Conservation (phyloP, 2,329 filamentous ascomycete species). For the Epichloe amarillans region DNA sequence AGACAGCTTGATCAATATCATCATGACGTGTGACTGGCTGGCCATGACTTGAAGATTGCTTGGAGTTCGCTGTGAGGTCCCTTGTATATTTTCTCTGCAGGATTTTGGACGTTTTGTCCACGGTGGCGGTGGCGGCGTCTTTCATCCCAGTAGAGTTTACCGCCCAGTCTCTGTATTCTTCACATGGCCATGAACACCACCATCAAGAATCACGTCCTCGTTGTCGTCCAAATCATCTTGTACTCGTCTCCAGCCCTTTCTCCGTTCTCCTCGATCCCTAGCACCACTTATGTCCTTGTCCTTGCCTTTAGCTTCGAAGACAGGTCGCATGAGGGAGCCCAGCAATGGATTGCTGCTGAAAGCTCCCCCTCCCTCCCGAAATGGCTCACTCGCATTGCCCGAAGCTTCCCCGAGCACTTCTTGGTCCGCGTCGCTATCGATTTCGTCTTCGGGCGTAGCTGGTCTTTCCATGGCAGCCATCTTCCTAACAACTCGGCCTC, state of each 20-base stretch:
- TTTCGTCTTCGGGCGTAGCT: conserved; percentile 35
- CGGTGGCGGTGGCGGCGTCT: too few relatives aligned
- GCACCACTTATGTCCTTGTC: conserved; percentile 19
- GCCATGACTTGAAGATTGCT: too few relatives aligned
- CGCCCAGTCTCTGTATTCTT: conserved; percentile 12
- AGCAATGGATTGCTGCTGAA: conserved; percentile 59
- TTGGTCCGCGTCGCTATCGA: conserved; percentile 18
- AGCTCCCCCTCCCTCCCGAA: conserved; percentile 33
- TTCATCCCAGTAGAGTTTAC: conserved; percentile 16
- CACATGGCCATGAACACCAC: conserved; percentile 33
- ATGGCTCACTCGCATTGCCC: conserved; percentile 16
- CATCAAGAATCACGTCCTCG: conserved; percentile 44
- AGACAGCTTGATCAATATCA: too few relatives aligned
- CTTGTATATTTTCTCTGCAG: too few relatives aligned
- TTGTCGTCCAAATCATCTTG: conserved; percentile 48
- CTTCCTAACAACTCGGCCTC: conserved; percentile 60
- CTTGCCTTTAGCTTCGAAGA: conserved; percentile 41
- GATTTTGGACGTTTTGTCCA: too few relatives aligned
- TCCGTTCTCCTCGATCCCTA: conserved; percentile 28
- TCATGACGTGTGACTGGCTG: too few relatives aligned
- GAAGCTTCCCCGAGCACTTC: conserved; percentile 21
- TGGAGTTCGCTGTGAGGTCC: too few relatives aligned
- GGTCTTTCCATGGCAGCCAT: conserved; percentile 52
- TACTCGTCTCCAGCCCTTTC: conserved; percentile 42
- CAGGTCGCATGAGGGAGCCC: conserved; percentile 50